These are phyloP conservation scores for Aspergillus egyptiacus DNA, from an alignment of 495 filamentous ascomycete genomes.

Conservation along the genomic window DNA sequence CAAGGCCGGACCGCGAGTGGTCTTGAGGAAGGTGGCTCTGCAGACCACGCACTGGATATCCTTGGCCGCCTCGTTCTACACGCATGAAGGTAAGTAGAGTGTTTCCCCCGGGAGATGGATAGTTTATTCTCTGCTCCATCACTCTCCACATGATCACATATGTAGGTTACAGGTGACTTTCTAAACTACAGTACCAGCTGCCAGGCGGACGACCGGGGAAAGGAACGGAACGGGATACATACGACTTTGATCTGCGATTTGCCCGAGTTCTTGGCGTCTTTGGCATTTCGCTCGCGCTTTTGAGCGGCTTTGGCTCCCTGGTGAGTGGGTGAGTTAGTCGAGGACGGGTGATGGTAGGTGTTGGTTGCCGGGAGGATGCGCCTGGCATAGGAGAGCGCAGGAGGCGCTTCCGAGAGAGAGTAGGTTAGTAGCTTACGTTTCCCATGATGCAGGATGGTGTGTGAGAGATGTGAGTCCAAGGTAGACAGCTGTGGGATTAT, in stretches of 20 bases:
- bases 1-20: constrained; percentile 10
- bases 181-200: not conserved
- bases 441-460: not conserved
- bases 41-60: constrained; percentile 15
- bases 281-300: constrained; percentile 17
- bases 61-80: constrained; percentile 16
- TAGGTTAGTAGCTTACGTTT: constrained; percentile 3
- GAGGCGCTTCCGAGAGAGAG: not conserved
- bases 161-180: not conserved
- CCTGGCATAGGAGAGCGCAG: not conserved
- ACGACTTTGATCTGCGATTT: constrained; percentile 17
- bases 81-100: not conserved
- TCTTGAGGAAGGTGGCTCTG: constrained; percentile 18
- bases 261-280: constrained; percentile 11
- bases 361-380: not conserved
- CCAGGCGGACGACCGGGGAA: too few relatives aligned
- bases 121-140: too few relatives aligned
- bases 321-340: not conserved
- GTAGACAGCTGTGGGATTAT: too few relatives aligned
- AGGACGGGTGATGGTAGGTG: not conserved
- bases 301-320: constrained; percentile 17
- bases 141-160: too few relatives aligned
- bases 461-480: not conserved
- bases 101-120: not conserved
- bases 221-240: constrained; percentile 4